These are phyloP conservation scores for Wallacemonas sp. DNA, from an alignment of 208 protist species.

Conservation along the genomic window DNA sequence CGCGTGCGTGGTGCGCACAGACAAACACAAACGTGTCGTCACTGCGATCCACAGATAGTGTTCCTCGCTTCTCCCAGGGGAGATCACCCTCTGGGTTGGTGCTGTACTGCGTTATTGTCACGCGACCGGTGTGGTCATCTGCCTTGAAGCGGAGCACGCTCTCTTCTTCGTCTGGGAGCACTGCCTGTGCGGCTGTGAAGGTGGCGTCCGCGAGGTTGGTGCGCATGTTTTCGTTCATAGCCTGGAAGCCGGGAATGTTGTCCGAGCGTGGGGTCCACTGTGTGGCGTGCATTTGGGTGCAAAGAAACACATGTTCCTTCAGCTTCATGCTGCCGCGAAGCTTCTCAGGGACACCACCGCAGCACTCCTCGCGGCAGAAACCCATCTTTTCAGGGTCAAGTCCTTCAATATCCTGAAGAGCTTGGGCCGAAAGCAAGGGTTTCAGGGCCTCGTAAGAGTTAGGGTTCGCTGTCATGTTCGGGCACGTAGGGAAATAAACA, in stretches of 20 bases:
- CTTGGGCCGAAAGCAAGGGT: conserved; percentile 43
- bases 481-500: neutral
- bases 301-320: conserved; percentile 79
- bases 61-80: conserved; percentile 73
- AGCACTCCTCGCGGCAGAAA: conserved; percentile 88
- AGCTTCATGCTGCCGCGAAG: conserved; percentile 81
- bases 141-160: conserved; percentile 64
- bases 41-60: conserved; percentile 67
- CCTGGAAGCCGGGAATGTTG: conserved; percentile 65
- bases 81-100: conserved; percentile 41
- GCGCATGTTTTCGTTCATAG: conserved; percentile 34
- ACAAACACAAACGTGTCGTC: conserved; percentile 87
- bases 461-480: conserved; percentile 21
- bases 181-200: conserved; percentile 41
- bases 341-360: conserved; percentile 62
- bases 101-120: conserved; percentile 66
- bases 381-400: conserved; percentile 71
- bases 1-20: conserved; percentile 78
- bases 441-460: conserved; percentile 71
- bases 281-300: conserved; percentile 50
- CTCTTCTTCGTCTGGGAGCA: conserved; percentile 40
- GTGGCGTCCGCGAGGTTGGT: conserved; percentile 35
- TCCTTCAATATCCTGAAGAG: conserved; percentile 87
- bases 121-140: conserved; percentile 29
- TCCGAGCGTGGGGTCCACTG: conserved; percentile 66